A percentile compares a stretch with the other conserved stretches of the same genome.
phyloP scores from a whole-genome alignment of 495 filamentous ascomycete species.

The Hyphodiscus hymeniophilus region DNA sequence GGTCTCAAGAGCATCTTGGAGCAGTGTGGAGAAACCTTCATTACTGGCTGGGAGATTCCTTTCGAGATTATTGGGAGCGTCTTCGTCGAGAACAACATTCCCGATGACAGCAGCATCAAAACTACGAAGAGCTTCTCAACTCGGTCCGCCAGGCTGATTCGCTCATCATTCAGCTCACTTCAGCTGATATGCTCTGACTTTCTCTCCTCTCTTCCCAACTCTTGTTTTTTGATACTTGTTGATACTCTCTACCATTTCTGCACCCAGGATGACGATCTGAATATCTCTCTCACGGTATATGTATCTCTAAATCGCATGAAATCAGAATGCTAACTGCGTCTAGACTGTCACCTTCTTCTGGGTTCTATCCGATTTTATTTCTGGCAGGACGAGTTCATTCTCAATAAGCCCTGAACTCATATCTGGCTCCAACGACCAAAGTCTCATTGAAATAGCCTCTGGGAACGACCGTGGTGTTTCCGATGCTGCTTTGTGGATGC shows the following conservation, averaged over 20 bases:
- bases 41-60: slow-evolving; percentile 72
- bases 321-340: slow-evolving; percentile 20
- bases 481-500: slow-evolving; percentile 69
- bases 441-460: slow-evolving; percentile 40
- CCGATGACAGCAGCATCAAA: slow-evolving; percentile 19
- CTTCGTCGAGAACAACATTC: slow-evolving; percentile 44
- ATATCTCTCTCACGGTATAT: slow-evolving; percentile 81
- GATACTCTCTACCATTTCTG: slow-evolving; percentile 85
- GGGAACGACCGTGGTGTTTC: slow-evolving; percentile 41
- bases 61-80: slow-evolving; percentile 82
- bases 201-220: slow-evolving; percentile 64
- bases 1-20: slow-evolving; percentile 76
- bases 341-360: slow-evolving; percentile 89
- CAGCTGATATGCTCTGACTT: slow-evolving; percentile 96
- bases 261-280: slow-evolving; percentile 81
- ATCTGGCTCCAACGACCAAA: slow-evolving; percentile 39
- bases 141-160: slow-evolving; percentile 64
- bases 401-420: slow-evolving; percentile 36
- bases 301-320: neutral
- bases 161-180: slow-evolving; percentile 76
- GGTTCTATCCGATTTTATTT: slow-evolving; percentile 85
- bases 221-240: slow-evolving; percentile 73
- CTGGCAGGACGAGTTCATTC: slow-evolving; percentile 32
- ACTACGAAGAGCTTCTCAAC: slow-evolving; percentile 29
- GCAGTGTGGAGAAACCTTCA: slow-evolving; percentile 76